These are phyloP conservation scores for Helicocarpus griseus DNA, from an alignment of 2,329 filamentous ascomycete species.

Conservation along the genomic window DNA sequence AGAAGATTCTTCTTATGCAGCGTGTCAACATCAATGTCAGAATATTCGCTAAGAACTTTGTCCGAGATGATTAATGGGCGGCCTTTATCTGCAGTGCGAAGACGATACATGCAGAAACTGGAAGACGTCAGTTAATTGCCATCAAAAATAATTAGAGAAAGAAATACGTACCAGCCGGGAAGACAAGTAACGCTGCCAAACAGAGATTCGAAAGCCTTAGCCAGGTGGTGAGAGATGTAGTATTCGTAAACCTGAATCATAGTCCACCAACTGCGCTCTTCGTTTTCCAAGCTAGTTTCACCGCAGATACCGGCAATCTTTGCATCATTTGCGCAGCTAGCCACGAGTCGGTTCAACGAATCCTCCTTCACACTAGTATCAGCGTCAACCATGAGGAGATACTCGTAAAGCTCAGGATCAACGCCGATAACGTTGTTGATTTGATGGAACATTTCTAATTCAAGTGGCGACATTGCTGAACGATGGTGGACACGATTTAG, in stretches of 20 bases:
- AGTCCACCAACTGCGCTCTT: constrained; percentile 93
- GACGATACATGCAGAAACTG: constrained; percentile 98
- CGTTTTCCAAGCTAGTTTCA: constrained; percentile 92
- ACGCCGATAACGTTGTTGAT: constrained; percentile 99
- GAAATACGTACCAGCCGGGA: constrained; percentile 74
- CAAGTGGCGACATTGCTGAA: constrained; percentile 85
- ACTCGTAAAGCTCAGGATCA: constrained; percentile 94
- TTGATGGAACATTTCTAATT: constrained; percentile 97
- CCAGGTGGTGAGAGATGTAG: constrained; percentile 93
- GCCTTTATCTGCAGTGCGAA: constrained; percentile 86
- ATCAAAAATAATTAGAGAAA: not conserved
- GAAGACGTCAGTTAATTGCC: constrained; percentile 27
- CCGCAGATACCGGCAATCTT: constrained; percentile 97
- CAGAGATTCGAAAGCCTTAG: constrained; percentile 95
- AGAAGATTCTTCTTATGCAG: constrained; percentile 91
- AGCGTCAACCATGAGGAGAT: constrained; percentile 93
- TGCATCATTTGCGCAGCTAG: constrained; percentile 83
- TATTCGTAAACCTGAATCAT: constrained; percentile 99
- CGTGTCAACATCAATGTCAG: constrained; percentile 81
- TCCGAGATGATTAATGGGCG: constrained; percentile 91
- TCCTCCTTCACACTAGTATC: constrained; percentile 92
- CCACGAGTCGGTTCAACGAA: constrained; percentile 82
- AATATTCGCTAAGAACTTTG: constrained; percentile 77
- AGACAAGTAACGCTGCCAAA: constrained; percentile 98
- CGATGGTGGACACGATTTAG: constrained; percentile 95